Evolutionary conservation across 345 rosid species (phyloP), one percentile per base, ranked within the genome.

Genomic region (Litchi chinensis): DNA sequence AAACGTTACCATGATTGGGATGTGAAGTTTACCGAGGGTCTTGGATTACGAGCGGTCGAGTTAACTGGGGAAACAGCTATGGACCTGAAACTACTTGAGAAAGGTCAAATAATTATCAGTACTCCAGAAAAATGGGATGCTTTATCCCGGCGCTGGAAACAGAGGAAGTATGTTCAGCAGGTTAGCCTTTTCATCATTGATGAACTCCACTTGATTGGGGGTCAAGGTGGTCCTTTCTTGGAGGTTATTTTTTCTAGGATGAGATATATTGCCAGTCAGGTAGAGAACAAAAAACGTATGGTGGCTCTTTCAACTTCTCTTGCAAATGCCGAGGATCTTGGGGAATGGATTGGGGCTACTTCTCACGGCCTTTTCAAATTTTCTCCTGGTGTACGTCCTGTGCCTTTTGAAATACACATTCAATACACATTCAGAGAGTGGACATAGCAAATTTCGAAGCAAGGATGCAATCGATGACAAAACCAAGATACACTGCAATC

Each of bases 91-190:
- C 86, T 91, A 80, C 94, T 96, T 48, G 99, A 94, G 83, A 91
- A 90, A 86, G 91, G 94, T 70, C 96, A 96, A 76, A 86, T 96
- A 75, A 88, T 96, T 77, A 90, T 93, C 76, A 88, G 97, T 74
- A 96, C 98, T 67, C 98, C 97, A 0, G 98, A 93, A 87, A 96
- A 89, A 82, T 96, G 99, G 99, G 99, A 96, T 87, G 97, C 97
- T 60, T 89, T 96, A 80, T 94, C 98, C 44, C 97, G 97, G 43
- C 89, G 92, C 78, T 96, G 99, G 99, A 96, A 93, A 74, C 97
- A 91, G 85, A 77, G 94, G 83, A 96, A 91, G 90, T 82, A 78
- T 81, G 85, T 95, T 16, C 97, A 93, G 86, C 97, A 91, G 84
- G 98, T 95, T 74, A 95, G 96, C 86, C 92, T 95, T 75, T 91